These are phyloP conservation scores for Dillenia suffruticosa DNA, from an alignment of 164 flowering plant species.

Conservation along the genomic window DNA sequence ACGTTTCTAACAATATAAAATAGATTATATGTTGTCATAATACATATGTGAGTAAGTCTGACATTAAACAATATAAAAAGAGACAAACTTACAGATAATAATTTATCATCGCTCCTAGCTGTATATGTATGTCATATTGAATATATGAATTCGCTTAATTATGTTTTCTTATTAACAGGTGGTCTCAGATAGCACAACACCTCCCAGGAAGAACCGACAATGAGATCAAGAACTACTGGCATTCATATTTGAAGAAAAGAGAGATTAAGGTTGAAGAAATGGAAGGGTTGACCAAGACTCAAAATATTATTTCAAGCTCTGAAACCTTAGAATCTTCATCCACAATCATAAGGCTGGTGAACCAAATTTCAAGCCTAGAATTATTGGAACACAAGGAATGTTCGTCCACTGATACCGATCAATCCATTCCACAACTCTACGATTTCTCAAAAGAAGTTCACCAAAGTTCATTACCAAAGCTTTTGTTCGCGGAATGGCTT, in stretches of 20 bases:
- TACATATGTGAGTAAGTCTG: too few relatives aligned
- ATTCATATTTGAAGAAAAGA: constrained; percentile 76
- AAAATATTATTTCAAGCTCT: constrained; percentile 15
- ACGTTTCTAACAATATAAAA: too few relatives aligned
- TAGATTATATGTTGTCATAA: too few relatives aligned
- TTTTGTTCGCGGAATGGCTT: constrained; percentile 76
- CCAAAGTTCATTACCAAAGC: constrained; percentile 39
- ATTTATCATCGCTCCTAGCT: too few relatives aligned
- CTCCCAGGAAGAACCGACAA: constrained; percentile 94
- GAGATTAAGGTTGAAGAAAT: constrained; percentile 22
- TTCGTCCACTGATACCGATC: constrained; percentile 12
- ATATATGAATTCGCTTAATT: not conserved
- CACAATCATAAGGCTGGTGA: constrained; percentile 5
- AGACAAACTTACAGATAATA: too few relatives aligned
- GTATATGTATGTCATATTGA: too few relatives aligned
- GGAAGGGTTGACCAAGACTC: constrained; percentile 11
- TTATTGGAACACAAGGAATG: constrained; percentile 18
- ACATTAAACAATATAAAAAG: too few relatives aligned
- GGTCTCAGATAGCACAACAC: constrained; percentile 82
- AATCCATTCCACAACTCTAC: constrained; percentile 4
- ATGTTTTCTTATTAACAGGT: constrained; percentile 35
- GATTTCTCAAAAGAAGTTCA: constrained; percentile 7
- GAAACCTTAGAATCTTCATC: constrained; percentile 11
- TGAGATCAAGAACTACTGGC: constrained; percentile 92
- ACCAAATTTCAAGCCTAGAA: constrained; percentile 19